phyloP scores from a whole-genome alignment of 352 stramenopile species.

The Hyphochytrium catenoides region DNA sequence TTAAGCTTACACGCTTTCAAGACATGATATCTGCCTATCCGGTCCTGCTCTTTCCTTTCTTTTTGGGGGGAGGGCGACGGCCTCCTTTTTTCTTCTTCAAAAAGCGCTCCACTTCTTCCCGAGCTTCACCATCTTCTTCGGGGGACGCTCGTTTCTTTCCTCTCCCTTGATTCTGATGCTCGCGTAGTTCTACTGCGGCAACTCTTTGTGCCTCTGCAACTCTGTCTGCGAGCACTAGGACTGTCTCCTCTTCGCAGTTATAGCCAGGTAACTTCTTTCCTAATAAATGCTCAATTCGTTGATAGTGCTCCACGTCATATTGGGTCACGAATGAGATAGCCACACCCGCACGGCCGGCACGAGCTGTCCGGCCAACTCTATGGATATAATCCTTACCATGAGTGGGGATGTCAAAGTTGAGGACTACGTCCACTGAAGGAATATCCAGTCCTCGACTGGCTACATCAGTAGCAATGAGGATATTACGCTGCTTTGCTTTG shows the following conservation, averaged over 20 bases:
- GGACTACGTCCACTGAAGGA: conserved; percentile 87
- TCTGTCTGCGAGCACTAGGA: conserved; percentile 85
- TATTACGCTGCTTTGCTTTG: conserved; percentile 69
- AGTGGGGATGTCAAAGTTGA: conserved; percentile 97
- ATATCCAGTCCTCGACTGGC: conserved; percentile 84
- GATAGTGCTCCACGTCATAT: conserved; percentile 95
- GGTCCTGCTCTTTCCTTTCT: too few relatives aligned
- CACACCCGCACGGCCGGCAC: conserved; percentile 75
- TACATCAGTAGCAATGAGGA: conserved; percentile 66
- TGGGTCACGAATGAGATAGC: conserved; percentile 96
- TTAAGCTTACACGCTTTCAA: too few relatives aligned
- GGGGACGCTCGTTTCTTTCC: conserved; percentile 28
- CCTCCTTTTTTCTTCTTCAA: conserved; percentile 1
- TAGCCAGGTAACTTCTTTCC: conserved; percentile 51
- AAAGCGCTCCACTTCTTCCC: conserved; percentile 1
- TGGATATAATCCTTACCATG: conserved; percentile 99
- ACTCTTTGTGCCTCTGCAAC: conserved; percentile 93
- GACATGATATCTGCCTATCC: too few relatives aligned
- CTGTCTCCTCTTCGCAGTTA: conserved; percentile 74
- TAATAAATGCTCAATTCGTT: conserved; percentile 78
- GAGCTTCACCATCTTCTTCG: conserved; percentile 24
- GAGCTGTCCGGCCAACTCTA: conserved; percentile 86
- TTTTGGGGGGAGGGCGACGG: conserved; percentile 3
- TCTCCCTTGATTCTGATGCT: conserved; percentile 26
- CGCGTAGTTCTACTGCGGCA: conserved; percentile 65